Conservation (phyloP, 495 filamentous ascomycete species). For the Penicillium samsonianum region DNA sequence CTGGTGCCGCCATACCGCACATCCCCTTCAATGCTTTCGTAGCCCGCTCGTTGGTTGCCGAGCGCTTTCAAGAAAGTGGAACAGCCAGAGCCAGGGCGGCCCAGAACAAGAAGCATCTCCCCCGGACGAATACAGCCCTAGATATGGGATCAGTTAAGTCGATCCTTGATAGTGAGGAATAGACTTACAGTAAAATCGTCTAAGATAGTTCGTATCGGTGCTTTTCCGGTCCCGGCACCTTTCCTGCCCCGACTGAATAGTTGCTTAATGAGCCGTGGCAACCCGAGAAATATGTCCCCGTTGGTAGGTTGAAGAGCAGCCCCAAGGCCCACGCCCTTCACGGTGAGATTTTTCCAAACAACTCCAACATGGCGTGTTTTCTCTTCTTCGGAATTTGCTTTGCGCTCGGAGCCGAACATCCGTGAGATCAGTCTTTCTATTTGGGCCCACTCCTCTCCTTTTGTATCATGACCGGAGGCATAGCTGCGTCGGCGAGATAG, state of each 20-base stretch:
- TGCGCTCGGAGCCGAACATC: constrained; percentile 63
- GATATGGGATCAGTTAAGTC: constrained; percentile 17
- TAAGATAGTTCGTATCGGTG: constrained; percentile 61
- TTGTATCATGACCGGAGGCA: constrained; percentile 32
- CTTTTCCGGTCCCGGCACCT: constrained; percentile 45
- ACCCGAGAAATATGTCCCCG: constrained; percentile 61
- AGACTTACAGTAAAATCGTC: constrained; percentile 56
- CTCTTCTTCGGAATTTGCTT: constrained; percentile 66
- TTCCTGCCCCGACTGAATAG: constrained; percentile 47
- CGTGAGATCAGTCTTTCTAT: constrained; percentile 61
- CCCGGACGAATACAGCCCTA: constrained; percentile 50
- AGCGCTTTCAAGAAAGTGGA: constrained; percentile 71
- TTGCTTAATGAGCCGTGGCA: constrained; percentile 53
- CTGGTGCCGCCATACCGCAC: constrained; percentile 66
- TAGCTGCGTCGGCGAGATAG: constrained; percentile 53
- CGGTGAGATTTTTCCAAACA: constrained; percentile 61
- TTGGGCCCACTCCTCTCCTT: constrained; percentile 57
- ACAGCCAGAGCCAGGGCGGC: constrained; percentile 71
- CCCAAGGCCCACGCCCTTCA: constrained; percentile 67
- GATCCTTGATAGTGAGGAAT: constrained; percentile 46
- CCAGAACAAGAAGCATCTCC: constrained; percentile 65
- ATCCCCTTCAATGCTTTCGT: constrained; percentile 61
- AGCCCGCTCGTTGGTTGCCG: constrained; percentile 65
- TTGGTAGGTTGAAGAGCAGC: constrained; percentile 66
- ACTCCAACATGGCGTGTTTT: constrained; percentile 59